phyloP scores from a whole-genome alignment of 2,329 filamentous ascomycete species.

The Thelonectria blattea region DNA sequence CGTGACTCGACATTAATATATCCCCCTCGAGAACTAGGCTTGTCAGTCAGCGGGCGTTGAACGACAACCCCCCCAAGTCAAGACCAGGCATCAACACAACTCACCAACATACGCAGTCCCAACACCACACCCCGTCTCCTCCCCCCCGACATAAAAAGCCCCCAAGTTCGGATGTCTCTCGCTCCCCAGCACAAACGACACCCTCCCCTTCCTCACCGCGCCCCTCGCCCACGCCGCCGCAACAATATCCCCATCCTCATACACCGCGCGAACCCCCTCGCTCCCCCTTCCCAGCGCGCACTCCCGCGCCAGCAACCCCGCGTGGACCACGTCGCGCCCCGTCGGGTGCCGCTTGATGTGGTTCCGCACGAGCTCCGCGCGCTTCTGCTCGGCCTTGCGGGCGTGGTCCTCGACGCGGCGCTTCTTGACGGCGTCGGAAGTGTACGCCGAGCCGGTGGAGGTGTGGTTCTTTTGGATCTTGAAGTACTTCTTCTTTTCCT shows the following conservation, averaged over 20 bases:
- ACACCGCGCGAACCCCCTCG: conserved; percentile 30
- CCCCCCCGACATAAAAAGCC: conserved; percentile 48
- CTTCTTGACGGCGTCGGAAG: conserved; percentile 63
- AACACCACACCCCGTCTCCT: conserved; percentile 47
- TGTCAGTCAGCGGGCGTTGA: no score
- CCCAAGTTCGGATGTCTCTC: conserved; percentile 44
- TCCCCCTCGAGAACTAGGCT: conserved; percentile 44
- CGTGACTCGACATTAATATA: conserved; percentile 47
- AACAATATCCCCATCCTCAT: conserved; percentile 35
- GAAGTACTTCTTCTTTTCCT: conserved; percentile 70
- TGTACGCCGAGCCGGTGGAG: conserved; percentile 61
- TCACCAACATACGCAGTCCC: conserved; percentile 53
- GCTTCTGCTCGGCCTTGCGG: conserved; percentile 34
- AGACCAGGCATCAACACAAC: conserved; percentile 22
- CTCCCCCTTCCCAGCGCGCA: conserved; percentile 23
- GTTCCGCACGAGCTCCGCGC: conserved; percentile 41
- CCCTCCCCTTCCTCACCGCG: conserved; percentile 47
- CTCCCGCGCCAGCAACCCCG: conserved; percentile 39
- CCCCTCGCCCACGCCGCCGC: conserved; percentile 48
- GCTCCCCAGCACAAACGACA: conserved; percentile 44
- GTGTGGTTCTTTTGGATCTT: conserved; percentile 65
- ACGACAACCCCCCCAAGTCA: background rate
- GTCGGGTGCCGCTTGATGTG: conserved; percentile 49
- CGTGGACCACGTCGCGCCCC: conserved; percentile 42
- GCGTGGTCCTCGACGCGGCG: conserved; percentile 54